phyloP scores from a whole-genome alignment of 1,284 basidiomycete genomes.

The Schizophyllum commune region DNA sequence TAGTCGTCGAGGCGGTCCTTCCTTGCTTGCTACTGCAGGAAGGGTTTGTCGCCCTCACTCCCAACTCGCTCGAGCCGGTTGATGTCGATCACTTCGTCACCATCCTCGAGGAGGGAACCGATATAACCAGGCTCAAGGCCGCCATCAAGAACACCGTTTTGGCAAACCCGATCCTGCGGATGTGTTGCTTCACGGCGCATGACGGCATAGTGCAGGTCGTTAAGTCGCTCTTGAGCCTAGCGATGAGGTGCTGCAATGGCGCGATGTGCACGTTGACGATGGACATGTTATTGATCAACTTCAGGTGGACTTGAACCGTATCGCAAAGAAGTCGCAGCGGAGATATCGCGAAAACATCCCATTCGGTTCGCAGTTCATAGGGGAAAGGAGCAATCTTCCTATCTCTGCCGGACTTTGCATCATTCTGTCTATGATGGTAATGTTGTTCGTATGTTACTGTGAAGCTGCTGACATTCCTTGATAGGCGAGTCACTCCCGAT shows the following conservation, averaged over 20 bases:
- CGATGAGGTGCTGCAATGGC: constrained; percentile 1
- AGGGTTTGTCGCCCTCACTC: constrained; percentile 7
- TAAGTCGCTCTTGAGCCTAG: neutral
- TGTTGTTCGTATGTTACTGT: neutral
- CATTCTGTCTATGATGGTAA: constrained; percentile 13
- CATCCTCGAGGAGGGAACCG: neutral
- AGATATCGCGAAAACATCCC: neutral
- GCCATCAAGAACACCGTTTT: constrained; percentile 4
- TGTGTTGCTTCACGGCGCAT: constrained; percentile 4
- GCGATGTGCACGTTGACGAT: neutral
- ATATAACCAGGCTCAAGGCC: neutral
- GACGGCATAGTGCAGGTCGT: constrained; percentile 5
- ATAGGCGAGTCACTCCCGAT: constrained; percentile 8
- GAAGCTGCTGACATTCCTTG: neutral
- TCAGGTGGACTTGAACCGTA: constrained; percentile 1
- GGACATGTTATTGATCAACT: neutral
- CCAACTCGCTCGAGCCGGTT: constrained; percentile 4
- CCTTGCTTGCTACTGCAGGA: constrained; percentile 6
- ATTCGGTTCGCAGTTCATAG: constrained; percentile 6
- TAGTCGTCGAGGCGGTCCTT: neutral
- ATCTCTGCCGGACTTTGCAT: constrained; percentile 10
- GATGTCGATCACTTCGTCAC: constrained; percentile 8
- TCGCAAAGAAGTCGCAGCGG: constrained; percentile 1
- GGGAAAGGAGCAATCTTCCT: constrained; percentile 1
- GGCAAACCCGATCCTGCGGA: constrained; percentile 7